Evolutionary conservation across 352 stramenopile species (phyloP), one percentile per base, ranked within the genome.

Genomic region (Halophytophthora batemanensis): DNA sequence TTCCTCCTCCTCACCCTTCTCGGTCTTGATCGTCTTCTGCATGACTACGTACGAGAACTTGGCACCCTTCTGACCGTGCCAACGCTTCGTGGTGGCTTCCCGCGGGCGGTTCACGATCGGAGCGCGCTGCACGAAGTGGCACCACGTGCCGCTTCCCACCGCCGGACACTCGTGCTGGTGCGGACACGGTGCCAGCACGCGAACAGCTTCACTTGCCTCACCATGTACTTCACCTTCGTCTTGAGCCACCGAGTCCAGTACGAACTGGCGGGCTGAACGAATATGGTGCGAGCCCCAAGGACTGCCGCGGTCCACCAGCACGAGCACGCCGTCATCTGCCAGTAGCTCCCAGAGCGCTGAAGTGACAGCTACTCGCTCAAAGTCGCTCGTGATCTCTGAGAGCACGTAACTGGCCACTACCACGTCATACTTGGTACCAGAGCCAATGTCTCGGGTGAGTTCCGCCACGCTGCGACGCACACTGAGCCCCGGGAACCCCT

Each of bases 31-130:
- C 11, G 49, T 82, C 62, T 92, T 94, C 57, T 94, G 74, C 51
- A 94, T 69, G 25, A 87, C 72, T 45, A 89, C 66, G 51, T 94
- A 94, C 35, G 81, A 92, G 44, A 94, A 92, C 66, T 94, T 94
- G 67, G 82, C 84, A 22, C 82, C 81, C 50, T 90, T 86, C 53
- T 94, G 81, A 28, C 81, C 81, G 41, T 90, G 72, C 81, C 81
- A 94, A 53, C 83, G 77, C 78, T 91, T 89, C 1, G 77, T 69
- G 13, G 79, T 90, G 19, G 73, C 69, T 35, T 89, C 79, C 14
- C 81, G 82, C 33, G 83, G 83, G n/a, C 66, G 77, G 36, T 84
- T 69, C 19, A 94, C 81, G 42, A 76, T 65, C 2, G 84, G 84
- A 19, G 82, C 76, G 37, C 84, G 82, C 66, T 95, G 84, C 17